phyloP scores from a whole-genome alignment of 1,284 basidiomycete species.

The Cryptococcus depauperatus region DNA sequence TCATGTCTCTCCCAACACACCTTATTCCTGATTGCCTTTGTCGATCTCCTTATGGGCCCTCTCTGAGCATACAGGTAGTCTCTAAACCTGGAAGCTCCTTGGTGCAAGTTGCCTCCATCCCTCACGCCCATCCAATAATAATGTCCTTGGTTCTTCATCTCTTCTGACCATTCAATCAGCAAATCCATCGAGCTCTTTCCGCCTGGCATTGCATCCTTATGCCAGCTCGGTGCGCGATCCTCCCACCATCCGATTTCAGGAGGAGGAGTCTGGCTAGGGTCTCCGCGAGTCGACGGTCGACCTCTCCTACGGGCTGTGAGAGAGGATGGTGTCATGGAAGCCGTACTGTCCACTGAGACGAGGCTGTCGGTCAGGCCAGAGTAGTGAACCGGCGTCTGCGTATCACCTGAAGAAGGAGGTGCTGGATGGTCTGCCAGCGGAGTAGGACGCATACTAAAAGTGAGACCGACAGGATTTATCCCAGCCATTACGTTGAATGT shows the following conservation, averaged over 20 bases:
- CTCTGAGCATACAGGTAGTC: constrained; percentile 3
- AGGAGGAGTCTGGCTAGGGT: background rate
- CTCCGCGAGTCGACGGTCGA: background rate
- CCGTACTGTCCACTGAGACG: no score
- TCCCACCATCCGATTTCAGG: constrained; percentile 2
- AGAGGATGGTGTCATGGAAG: no score
- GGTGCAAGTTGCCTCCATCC: constrained; percentile 3
- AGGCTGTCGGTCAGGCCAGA: background rate
- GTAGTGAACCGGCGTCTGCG: background rate
- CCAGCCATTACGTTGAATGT: background rate
- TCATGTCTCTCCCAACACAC: background rate
- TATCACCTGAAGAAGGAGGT: background rate
- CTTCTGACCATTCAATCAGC: constrained; percentile 3
- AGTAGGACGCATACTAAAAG: background rate
- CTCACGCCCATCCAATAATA: constrained; percentile 5
- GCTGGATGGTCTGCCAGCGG: constrained; percentile 1
- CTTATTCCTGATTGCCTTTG: constrained; percentile 1
- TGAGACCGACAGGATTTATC: background rate
- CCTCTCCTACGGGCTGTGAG: background rate
- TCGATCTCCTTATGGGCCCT: constrained; percentile 2
- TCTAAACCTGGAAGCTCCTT: constrained; percentile 1
- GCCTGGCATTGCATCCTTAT: constrained; percentile 1
- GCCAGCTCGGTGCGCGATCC: constrained; percentile 3
- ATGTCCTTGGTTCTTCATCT: constrained; percentile 3
- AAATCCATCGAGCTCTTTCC: constrained; percentile 1